Percentiles rank a stretch among this genome's conserved stretches.
Conservation (phyloP, 116 monocot genomes). For the Posidonia oceanica region DNA sequence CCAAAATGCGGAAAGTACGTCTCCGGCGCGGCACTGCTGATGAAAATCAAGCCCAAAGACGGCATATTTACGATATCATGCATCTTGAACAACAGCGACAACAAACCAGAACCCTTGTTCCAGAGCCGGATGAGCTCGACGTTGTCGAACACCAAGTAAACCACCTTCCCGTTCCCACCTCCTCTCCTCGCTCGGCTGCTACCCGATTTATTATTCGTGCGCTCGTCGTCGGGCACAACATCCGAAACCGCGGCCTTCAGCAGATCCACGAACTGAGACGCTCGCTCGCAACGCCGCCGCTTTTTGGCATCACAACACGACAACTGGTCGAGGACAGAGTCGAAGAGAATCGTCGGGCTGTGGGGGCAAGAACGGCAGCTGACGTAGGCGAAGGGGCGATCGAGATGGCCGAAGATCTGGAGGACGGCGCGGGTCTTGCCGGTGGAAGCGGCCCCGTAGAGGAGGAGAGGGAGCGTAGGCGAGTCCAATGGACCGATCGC, state of each 20-base stretch:
- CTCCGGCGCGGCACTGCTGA: conserved; percentile 60
- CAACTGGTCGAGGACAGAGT: conserved; percentile 42
- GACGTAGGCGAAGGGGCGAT: conserved; percentile 52
- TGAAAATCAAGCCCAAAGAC: conserved; percentile 60
- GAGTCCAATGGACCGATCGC: conserved; percentile 19
- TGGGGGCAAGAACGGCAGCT: conserved; percentile 45
- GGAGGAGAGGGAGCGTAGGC: conserved; percentile 47
- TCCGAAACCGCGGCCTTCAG: conserved; percentile 24
- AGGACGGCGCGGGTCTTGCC: conserved; percentile 60
- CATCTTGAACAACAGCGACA: conserved; percentile 53
- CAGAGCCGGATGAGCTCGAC: conserved; percentile 57
- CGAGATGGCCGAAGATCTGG: conserved; percentile 42
- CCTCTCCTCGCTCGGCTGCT: neutral
- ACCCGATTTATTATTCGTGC: neutral
- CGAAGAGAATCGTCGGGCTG: conserved; percentile 44
- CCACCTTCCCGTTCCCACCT: conserved; percentile 26
- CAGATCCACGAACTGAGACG: conserved; percentile 53
- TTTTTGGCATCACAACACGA: conserved; percentile 8
- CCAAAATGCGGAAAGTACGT: conserved; percentile 44
- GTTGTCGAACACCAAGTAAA: conserved; percentile 82
- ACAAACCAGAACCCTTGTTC: conserved; percentile 34
- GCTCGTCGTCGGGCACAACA: neutral
- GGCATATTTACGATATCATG: conserved; percentile 34
- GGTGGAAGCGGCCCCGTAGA: conserved; percentile 60
- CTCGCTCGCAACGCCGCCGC: conserved; percentile 33